Percentiles rank a stretch among this genome's conserved stretches.
Evolutionary conservation across 176 grass and related monocot genomes (phyloP).

Genomic region (Carex pumila): DNA sequence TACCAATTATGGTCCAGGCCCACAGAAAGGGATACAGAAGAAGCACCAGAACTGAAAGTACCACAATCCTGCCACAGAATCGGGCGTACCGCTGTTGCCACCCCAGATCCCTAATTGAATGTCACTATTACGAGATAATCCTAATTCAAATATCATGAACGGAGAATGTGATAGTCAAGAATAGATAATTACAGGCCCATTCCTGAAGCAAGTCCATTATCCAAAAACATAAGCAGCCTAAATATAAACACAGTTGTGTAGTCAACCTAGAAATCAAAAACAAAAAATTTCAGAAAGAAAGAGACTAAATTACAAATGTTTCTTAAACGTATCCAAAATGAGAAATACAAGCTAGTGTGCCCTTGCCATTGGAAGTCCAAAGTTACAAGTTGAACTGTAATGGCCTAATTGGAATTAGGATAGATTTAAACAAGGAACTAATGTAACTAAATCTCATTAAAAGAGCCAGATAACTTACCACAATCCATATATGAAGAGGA

Average conservation of each 20-base stretch:
- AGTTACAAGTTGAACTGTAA: background rate
- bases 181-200: conserved; percentile 73
- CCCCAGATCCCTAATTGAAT: conserved; percentile 69
- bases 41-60: conserved; percentile 76
- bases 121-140: conserved; percentile 7
- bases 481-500: conserved; percentile 97
- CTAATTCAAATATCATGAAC: background rate
- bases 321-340: background rate
- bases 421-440: background rate
- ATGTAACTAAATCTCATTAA: background rate
- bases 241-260: conserved; percentile 94
- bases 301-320: background rate
- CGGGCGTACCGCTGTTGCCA: conserved; percentile 93
- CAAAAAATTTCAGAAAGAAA: background rate
- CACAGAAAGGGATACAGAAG: conserved; percentile 94
- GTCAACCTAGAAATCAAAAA: conserved; percentile 45
- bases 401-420: background rate
- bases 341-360: background rate
- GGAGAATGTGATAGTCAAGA: background rate
- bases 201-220: conserved; percentile 75
- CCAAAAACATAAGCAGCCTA: conserved; percentile 91
- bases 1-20: conserved; percentile 98
- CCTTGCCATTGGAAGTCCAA: background rate
- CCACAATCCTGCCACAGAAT: conserved; percentile 90
- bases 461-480: conserved; percentile 42